Base-by-base conservation (phyloP, 2,329 filamentous ascomycete genomes). In the Beauveria sp. region DNA sequence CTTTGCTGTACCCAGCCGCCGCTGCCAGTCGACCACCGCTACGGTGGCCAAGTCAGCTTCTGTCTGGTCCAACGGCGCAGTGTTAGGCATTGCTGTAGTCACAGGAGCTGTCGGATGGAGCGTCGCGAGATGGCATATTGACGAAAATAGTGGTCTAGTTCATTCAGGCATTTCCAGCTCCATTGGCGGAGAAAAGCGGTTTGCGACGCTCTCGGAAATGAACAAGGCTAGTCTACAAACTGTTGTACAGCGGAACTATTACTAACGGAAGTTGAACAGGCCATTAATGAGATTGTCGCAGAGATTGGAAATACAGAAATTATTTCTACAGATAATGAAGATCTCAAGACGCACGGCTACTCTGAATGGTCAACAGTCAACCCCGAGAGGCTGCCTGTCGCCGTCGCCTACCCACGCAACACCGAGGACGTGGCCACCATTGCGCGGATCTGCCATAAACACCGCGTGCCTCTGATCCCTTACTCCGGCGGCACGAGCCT, bases 401-500 rank as follows among this genome's bases (percentile, higher is more conserved):
- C 85, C 1, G 85, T 88, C 40, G 84, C 82, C 1, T 88, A 87
- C 67, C 85, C 85, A 3, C 81, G 81, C 51, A 81, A 76, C 10
- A 88, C 85, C 1, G 77, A 81, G 61, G 79, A 88, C 63, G 85
- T 88, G 24, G 80, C 84, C 1, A 69, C 73, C 43, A 84, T 88
- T 63, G 83, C 82, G 2, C 79, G 86, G 65, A 79, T 93, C 60
- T 96, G 92, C 75, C 81, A 89, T 75, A 88, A 88, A 71, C 87
- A 92, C 73, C 86, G 82, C 18, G 84, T 96, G 59, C 93, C 93
- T 1, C 89, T 96, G 77, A 89, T 95, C 63, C 88, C 91, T 0
- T 96, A 90, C 70, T 95, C 90, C 0, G 92, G 91, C 3, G 93
- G 92, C 16, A 89, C 90, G 0, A 93, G 89, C 66, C 78, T 97